Percentiles rank a stretch among this genome's conserved stretches.
phyloP scores from a whole-genome alignment of 441 rosid genomes.

The Raphanus hybrid region DNA sequence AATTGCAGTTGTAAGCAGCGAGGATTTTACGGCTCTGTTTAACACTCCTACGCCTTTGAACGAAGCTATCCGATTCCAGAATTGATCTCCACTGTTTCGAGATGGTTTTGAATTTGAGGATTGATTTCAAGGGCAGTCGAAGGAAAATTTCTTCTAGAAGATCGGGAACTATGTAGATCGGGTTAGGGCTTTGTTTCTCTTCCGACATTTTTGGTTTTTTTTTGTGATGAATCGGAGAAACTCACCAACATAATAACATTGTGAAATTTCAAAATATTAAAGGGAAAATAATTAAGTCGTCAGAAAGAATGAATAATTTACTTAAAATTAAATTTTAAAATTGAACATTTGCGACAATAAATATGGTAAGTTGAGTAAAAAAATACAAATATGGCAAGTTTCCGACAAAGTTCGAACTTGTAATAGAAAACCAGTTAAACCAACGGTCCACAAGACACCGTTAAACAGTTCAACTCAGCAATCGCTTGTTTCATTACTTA shows the following conservation, averaged over 20 bases:
- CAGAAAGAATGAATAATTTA: too few relatives aligned
- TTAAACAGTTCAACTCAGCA: not conserved
- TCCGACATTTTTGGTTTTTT: too few relatives aligned
- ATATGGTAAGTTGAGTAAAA: not conserved
- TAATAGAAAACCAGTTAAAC: not conserved
- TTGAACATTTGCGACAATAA: not conserved
- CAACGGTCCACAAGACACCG: not conserved
- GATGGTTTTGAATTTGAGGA: not conserved
- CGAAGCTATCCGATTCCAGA: not conserved
- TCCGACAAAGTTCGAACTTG: not conserved
- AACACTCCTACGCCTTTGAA: not conserved
- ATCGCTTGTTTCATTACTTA: not conserved
- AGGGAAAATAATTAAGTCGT: too few relatives aligned
- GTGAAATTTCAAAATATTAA: too few relatives aligned
- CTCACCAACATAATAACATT: too few relatives aligned
- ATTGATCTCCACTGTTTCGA: not conserved
- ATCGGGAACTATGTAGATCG: not conserved
- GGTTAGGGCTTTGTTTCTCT: too few relatives aligned
- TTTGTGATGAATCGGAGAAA: too few relatives aligned
- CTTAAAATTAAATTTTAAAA: too few relatives aligned
- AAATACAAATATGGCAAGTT: not conserved
- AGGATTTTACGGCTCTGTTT: not conserved
- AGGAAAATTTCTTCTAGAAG: not conserved
- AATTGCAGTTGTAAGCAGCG: not conserved
- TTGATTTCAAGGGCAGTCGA: not conserved